A percentile compares a stretch with the other conserved stretches of the same genome.
Conservation (phyloP, 345 rosid genomes). For the Linum trigynum region DNA sequence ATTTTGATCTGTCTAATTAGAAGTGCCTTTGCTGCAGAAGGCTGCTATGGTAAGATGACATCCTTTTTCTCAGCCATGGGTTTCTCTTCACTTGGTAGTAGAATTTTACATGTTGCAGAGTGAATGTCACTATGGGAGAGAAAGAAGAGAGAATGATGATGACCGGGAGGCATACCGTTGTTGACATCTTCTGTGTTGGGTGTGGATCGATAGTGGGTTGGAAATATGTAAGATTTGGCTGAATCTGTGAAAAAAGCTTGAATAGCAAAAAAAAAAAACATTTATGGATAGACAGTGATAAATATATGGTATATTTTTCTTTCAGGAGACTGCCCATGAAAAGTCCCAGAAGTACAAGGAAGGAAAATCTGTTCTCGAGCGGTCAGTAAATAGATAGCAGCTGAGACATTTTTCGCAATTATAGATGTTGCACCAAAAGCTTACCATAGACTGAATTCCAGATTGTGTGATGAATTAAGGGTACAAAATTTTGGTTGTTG, state of each 20-base stretch:
- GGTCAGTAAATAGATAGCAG: conserved; percentile 44
- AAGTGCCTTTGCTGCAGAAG: not conserved
- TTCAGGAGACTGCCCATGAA: conserved; percentile 85
- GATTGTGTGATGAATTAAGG: not conserved
- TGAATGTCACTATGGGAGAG: conserved; percentile 60
- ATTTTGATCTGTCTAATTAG: not conserved
- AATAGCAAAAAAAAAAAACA: not conserved
- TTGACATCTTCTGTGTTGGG: conserved; percentile 86
- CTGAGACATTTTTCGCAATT: not conserved
- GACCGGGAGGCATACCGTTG: conserved; percentile 83
- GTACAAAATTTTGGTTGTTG: conserved; percentile 20
- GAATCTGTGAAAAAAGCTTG: not conserved
- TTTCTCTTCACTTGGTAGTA: not conserved
- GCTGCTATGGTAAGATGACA: too few relatives aligned
- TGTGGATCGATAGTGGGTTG: conserved; percentile 97
- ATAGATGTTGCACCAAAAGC: not conserved
- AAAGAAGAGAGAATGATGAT: conserved; percentile 76
- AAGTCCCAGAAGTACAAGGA: conserved; percentile 94
- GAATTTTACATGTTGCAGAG: conserved; percentile 37
- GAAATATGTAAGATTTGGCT: conserved; percentile 74
- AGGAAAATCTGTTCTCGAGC: conserved; percentile 90
- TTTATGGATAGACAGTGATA: conserved; percentile 7
- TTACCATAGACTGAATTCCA: not conserved
- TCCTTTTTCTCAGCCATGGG: not conserved
- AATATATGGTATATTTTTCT: conserved; percentile 27